Conservation (phyloP, 2,329 filamentous ascomycete species). For the Penicillium griseofulvum region DNA sequence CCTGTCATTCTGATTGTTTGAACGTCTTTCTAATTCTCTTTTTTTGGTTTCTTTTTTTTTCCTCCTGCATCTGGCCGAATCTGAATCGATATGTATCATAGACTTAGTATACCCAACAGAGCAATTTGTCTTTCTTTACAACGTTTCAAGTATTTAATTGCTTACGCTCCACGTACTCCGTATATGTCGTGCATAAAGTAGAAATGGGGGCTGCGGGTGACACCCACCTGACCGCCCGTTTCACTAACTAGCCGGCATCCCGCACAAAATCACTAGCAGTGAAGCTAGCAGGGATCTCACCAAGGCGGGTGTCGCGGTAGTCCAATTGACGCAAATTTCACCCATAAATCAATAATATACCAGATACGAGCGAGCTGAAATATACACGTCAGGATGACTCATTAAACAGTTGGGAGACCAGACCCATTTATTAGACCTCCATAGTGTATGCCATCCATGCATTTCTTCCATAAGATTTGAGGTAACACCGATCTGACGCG, state of each 20-base stretch:
- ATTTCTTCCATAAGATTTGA: neutral
- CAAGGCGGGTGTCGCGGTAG: conserved; percentile 10
- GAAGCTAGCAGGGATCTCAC: conserved; percentile 4
- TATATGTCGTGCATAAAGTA: conserved; percentile 24
- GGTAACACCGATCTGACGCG: conserved; percentile 10
- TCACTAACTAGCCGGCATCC: conserved; percentile 10
- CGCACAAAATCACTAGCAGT: neutral
- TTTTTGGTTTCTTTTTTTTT: conserved; percentile 9
- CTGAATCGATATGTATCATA: conserved; percentile 38
- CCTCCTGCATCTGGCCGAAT: conserved; percentile 21
- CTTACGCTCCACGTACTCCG: conserved; percentile 10
- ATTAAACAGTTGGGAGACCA: neutral
- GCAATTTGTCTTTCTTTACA: conserved; percentile 19
- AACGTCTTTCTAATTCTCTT: conserved; percentile 14
- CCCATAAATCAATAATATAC: neutral
- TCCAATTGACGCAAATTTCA: neutral
- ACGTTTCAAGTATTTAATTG: conserved; percentile 4
- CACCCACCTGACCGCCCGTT: conserved; percentile 15
- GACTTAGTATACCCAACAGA: conserved; percentile 41
- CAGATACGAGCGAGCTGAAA: neutral
- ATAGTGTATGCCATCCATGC: neutral
- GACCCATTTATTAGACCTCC: neutral
- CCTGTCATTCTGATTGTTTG: conserved; percentile 12
- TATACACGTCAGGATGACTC: neutral
- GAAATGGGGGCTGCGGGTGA: conserved; percentile 9